A percentile compares a stretch with the other conserved stretches of the same genome.
phyloP scores from a whole-genome alignment of 352 stramenopile species.

The Detonula confervacea region DNA sequence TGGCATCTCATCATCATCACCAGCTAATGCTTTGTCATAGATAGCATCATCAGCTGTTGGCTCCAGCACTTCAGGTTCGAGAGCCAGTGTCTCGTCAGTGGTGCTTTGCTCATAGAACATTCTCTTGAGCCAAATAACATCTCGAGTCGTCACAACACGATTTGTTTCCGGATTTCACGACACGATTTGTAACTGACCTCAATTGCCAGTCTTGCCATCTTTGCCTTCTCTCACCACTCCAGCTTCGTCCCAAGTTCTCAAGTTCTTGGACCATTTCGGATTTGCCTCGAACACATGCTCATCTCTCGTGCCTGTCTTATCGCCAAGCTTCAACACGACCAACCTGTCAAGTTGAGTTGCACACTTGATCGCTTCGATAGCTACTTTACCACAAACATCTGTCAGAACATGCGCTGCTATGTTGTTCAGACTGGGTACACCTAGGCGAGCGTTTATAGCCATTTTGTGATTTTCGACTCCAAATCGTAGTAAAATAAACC shows the following conservation, averaged over 20 bases:
- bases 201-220: background rate
- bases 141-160: background rate
- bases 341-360: conserved; percentile 32
- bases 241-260: conserved; percentile 5
- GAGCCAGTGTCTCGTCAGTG: background rate
- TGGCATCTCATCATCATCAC: background rate
- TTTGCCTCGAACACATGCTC: conserved; percentile 7
- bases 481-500: too few species aligned
- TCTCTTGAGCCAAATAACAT: background rate
- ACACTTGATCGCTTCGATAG: background rate
- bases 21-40: background rate
- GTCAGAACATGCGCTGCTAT: too few species aligned
- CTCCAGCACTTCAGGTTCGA: background rate
- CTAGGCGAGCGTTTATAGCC: too few species aligned
- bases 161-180: background rate
- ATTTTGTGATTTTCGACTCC: too few species aligned
- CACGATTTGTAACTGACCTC: background rate
- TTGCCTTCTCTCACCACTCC: conserved; percentile 18
- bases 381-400: background rate
- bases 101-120: background rate
- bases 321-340: background rate
- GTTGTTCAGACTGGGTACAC: too few species aligned
- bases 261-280: conserved; percentile 22
- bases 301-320: conserved; percentile 1
- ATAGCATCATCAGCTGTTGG: background rate